Conservation (phyloP, 2,329 filamentous ascomycete genomes). For the Sporothrix sp. region DNA sequence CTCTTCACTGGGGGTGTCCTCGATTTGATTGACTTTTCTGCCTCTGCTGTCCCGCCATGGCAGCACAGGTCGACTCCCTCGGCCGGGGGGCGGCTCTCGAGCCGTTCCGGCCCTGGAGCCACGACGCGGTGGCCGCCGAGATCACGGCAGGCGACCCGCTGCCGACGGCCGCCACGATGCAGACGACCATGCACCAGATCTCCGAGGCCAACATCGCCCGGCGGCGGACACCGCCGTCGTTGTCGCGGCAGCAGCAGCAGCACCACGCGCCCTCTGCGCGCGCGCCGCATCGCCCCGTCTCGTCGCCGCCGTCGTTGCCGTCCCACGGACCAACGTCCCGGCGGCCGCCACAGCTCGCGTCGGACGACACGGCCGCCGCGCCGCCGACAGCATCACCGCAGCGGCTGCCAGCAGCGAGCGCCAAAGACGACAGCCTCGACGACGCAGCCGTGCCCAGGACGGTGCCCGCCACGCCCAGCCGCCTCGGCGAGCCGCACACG, state of each 20-base stretch:
- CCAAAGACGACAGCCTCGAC: too few species aligned
- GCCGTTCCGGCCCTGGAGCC: constrained; percentile 22
- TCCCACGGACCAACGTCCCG: neutral
- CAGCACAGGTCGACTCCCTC: constrained; percentile 21
- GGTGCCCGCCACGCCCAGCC: neutral
- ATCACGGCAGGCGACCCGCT: neutral
- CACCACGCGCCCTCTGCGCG: too few species aligned
- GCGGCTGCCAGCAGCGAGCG: neutral
- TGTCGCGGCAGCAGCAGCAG: too few species aligned
- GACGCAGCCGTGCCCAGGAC: too few species aligned
- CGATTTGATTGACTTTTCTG: too few species aligned
- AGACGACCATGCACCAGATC: neutral
- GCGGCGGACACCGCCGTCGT: too few species aligned
- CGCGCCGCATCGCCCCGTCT: too few species aligned
- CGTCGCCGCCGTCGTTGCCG: neutral
- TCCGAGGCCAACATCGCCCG: too few species aligned
- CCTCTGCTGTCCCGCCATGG: constrained; percentile 17
- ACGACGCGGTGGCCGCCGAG: too few species aligned
- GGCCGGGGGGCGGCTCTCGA: constrained; percentile 17
- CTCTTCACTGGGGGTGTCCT: too few species aligned
- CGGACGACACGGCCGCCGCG: neutral
- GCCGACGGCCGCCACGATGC: neutral
- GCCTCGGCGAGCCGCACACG: neutral
- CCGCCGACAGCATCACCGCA: too few species aligned
- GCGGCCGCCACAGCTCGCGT: neutral